These are phyloP conservation scores for Clonostachys byssicola DNA, from an alignment of 2,329 filamentous ascomycete genomes.

Conservation along the genomic window DNA sequence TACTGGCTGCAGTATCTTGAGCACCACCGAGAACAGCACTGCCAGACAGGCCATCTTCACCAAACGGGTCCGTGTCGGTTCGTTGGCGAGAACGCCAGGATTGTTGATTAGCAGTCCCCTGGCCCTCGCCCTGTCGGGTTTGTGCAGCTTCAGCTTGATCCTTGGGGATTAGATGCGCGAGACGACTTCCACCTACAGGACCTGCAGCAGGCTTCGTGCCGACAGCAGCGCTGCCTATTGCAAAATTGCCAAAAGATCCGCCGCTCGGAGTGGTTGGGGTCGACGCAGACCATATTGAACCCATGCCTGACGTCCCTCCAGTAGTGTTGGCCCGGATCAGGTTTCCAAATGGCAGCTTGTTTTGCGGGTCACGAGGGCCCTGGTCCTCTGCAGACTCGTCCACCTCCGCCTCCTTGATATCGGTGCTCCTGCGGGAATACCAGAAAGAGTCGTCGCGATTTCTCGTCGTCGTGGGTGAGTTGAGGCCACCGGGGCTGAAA, in stretches of 20 bases:
- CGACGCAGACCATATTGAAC: constrained; percentile 35
- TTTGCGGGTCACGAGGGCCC: constrained; percentile 6
- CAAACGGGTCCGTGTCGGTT: constrained; percentile 73
- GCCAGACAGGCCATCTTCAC: constrained; percentile 61
- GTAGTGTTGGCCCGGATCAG: constrained; percentile 52
- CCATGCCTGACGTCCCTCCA: constrained; percentile 35
- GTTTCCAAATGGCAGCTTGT: constrained; percentile 28
- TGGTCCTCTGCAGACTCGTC: constrained; percentile 40
- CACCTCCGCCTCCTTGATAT: constrained; percentile 51
- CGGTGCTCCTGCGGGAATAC: constrained; percentile 48
- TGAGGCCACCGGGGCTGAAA: constrained; percentile 39
- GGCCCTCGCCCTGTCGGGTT: constrained; percentile 41
- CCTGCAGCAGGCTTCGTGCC: constrained; percentile 63
- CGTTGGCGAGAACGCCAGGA: constrained; percentile 58
- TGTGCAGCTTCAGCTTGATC: constrained; percentile 64
- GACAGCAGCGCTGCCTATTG: constrained; percentile 54
- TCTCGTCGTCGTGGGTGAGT: constrained; percentile 53
- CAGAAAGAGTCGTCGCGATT: constrained; percentile 60
- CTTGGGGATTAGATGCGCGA: constrained; percentile 82
- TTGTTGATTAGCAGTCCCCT: constrained; percentile 29
- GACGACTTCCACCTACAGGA: constrained; percentile 71
- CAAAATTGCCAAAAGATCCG: constrained; percentile 87
- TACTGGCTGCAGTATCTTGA: constrained; percentile 51
- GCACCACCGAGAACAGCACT: constrained; percentile 73
- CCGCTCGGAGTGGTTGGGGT: constrained; percentile 60